Evolutionary conservation across 305 asterid genomes (phyloP).

Genomic region (Rubia peregrina): DNA sequence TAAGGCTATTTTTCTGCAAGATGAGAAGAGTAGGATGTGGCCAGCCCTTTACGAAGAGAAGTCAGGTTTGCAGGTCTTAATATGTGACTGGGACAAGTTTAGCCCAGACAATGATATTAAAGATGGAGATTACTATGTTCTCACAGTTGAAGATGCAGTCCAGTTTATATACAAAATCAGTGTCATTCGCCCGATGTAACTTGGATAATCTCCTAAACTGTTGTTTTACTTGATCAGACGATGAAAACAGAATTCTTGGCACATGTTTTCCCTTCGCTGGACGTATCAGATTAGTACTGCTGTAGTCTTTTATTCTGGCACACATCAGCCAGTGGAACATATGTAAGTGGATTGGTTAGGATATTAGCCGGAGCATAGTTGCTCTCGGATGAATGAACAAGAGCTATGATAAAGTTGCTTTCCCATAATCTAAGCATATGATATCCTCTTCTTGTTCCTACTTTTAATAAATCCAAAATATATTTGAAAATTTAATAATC

Average conservation of each 20-base stretch:
- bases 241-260: neutral
- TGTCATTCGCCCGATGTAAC: slow-evolving; percentile 1
- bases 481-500: neutral
- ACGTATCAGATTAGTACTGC: neutral
- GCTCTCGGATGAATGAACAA: neutral
- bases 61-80: slow-evolving; percentile 11
- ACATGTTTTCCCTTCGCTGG: neutral
- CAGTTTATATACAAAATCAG: slow-evolving; percentile 10
- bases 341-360: neutral
- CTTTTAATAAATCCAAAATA: neutral
- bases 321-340: neutral
- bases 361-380: neutral
- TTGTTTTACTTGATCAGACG: neutral
- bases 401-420: neutral
- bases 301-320: neutral
- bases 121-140: slow-evolving; percentile 20
- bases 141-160: slow-evolving; percentile 9
- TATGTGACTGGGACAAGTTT: slow-evolving; percentile 11
- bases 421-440: neutral
- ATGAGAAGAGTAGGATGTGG: slow-evolving; percentile 14
- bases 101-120: slow-evolving; percentile 10
- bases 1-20: slow-evolving; percentile 13
- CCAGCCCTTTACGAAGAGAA: slow-evolving; percentile 19
- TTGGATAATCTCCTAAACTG: neutral
- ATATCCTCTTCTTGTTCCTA: neutral